Evolutionary conservation across 148 eudicot species (phyloP).

Genomic region (Spergularia bocconei): DNA sequence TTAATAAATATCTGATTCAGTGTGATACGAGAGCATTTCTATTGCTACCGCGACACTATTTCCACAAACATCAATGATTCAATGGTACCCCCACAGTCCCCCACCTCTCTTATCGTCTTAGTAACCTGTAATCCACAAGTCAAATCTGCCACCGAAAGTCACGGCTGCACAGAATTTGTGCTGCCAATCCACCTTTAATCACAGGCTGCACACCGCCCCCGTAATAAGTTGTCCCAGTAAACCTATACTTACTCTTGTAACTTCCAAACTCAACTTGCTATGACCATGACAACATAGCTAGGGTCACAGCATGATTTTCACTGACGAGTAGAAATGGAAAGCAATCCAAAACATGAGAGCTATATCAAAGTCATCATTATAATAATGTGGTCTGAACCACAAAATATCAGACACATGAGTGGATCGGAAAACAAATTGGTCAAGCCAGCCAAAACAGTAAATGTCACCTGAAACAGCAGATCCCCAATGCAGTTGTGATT

Average conservation of each 20-base stretch:
- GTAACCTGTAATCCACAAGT: too few species aligned
- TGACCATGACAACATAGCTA: not conserved
- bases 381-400: not conserved
- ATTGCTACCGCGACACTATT: too few species aligned
- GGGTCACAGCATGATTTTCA: not conserved
- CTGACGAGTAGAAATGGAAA: not conserved
- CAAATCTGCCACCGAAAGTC: too few species aligned
- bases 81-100: too few species aligned
- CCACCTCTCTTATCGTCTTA: too few species aligned
- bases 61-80: too few species aligned
- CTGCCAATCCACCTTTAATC: not conserved
- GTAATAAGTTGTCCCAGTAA: not conserved
- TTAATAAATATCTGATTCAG: too few species aligned
- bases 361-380: not conserved
- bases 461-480: conserved; percentile 86
- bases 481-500: conserved; percentile 86
- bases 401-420: not conserved
- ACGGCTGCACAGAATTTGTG: not conserved
- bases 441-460: not conserved
- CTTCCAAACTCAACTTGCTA: not conserved
- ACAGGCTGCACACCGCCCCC: too few species aligned
- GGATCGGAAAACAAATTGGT: not conserved
- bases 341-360: conserved; percentile 3
- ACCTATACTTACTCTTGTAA: not conserved
- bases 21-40: too few species aligned